Conservation (phyloP, 306 rosid genomes). For the Cucumis melo region DNA sequence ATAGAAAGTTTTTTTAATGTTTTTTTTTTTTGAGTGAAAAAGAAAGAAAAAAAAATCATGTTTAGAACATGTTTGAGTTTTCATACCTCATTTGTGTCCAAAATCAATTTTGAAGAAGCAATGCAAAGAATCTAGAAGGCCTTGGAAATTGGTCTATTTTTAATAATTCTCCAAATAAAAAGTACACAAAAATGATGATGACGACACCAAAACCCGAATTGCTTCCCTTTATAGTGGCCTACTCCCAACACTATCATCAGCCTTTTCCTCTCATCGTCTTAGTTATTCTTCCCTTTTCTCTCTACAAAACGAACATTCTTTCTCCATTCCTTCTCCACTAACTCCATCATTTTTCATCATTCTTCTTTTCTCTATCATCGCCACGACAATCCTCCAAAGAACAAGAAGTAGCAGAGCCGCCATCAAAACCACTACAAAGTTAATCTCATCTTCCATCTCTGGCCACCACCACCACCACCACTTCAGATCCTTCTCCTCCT, state of each 20-base stretch:
- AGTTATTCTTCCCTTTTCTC: background rate
- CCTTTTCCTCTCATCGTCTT: background rate
- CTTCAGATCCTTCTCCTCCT: no score
- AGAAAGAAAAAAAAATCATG: no score
- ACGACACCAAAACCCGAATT: conserved; percentile 47
- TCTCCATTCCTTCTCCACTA: background rate
- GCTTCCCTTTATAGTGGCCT: conserved; percentile 48
- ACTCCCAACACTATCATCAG: conserved; percentile 33
- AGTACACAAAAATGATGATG: background rate
- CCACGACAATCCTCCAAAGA: background rate
- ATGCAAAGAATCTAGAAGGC: no score
- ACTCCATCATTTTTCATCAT: background rate
- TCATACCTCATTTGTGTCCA: no score
- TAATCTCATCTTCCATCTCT: background rate
- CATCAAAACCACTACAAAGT: background rate
- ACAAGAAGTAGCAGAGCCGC: background rate
- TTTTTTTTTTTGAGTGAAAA: no score
- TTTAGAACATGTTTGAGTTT: no score
- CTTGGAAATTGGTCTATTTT: no score
- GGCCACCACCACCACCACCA: background rate
- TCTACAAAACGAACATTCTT: background rate
- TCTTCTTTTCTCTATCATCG: background rate
- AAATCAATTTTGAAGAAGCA: no score
- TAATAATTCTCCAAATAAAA: no score
- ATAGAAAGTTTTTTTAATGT: no score